Base-by-base conservation (phyloP, 2,329 filamentous ascomycete genomes). In the Fusarium anguioides region DNA sequence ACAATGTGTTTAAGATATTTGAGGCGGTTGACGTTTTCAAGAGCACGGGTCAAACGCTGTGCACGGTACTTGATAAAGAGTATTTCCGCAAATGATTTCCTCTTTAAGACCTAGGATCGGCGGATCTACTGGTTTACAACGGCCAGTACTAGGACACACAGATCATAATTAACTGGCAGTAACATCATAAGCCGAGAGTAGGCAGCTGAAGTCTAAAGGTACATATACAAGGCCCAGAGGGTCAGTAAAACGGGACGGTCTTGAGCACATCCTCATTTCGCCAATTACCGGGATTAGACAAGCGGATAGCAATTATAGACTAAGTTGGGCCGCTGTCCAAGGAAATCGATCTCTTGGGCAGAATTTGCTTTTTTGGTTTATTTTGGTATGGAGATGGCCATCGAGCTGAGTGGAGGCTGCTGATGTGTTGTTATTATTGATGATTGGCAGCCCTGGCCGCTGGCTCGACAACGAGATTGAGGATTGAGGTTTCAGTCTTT, bases 251-350 rank as follows among this genome's bases (percentile, higher is more conserved):
- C 41, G 42, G 56, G 47, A 56, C 37, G 49, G 64, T 37, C 46
- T 36, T 56, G 55, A 62, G 69, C 56, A 58, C 56, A 72, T 72
- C 69, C 66, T 73, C 71, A 73, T 73, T 72, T 73, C 61, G 66
- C 67, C 41, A 53, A 60, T 48, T 50, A 46, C 64, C 60, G 45
- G 66, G 56, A 51, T 63, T 55, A 60, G 41, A 40, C 48, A 66
- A 60, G 62, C 36, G 64, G 64, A 60, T 61, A 55, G 40, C 44
- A 17, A 48, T 23, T 55, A 48, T 52, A 27, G 29, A 42, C 46
- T 33, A 20, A 44, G 44, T 33, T 51, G 47, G 50, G 35, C 48
- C 59, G 65, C 41, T 58, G 48, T 49, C 35, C 36, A 26, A 44
- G 60, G 23, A 59, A 52, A 64, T 26, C 36, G 39, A 24, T 23